phyloP scores from a whole-genome alignment of 176 grass and related monocot species.

The Oryza longistaminata region DNA sequence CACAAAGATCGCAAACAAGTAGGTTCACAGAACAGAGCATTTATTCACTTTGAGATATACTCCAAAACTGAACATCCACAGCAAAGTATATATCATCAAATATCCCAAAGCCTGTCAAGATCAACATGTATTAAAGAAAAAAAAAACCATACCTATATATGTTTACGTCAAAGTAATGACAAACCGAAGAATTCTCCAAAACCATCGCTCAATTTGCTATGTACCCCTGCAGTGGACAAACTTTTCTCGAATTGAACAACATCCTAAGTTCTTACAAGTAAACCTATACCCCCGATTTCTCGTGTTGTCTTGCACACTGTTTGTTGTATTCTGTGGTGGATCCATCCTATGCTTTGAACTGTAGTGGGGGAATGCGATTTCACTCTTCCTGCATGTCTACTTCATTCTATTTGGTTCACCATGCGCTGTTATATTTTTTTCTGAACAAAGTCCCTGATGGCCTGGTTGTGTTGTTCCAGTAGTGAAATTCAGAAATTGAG shows the following conservation, averaged over 20 bases:
- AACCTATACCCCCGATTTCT: neutral
- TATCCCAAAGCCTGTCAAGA: neutral
- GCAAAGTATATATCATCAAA: neutral
- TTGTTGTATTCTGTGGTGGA: slow-evolving; percentile 12
- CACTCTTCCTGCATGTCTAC: neutral
- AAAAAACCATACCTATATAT: neutral
- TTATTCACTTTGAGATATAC: neutral
- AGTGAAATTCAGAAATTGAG: neutral
- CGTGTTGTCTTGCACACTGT: neutral
- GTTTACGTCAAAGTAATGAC: neutral
- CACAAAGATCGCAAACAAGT: neutral
- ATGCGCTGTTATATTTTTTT: slow-evolving; percentile 10
- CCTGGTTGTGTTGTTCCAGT: neutral
- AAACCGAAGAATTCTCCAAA: slow-evolving; percentile 24
- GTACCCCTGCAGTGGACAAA: neutral
- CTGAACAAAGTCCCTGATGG: neutral
- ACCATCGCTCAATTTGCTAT: neutral
- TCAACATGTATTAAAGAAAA: neutral
- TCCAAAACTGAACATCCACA: slow-evolving; percentile 7
- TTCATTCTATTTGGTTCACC: slow-evolving; percentile 14
- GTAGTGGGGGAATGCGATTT: neutral
- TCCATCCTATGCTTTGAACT: neutral
- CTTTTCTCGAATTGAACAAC: neutral
- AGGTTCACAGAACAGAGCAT: neutral
- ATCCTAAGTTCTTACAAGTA: neutral